These are phyloP conservation scores for Lipomyces yarrowii DNA, from an alignment of 1,139 yeast species.

Conservation along the genomic window DNA sequence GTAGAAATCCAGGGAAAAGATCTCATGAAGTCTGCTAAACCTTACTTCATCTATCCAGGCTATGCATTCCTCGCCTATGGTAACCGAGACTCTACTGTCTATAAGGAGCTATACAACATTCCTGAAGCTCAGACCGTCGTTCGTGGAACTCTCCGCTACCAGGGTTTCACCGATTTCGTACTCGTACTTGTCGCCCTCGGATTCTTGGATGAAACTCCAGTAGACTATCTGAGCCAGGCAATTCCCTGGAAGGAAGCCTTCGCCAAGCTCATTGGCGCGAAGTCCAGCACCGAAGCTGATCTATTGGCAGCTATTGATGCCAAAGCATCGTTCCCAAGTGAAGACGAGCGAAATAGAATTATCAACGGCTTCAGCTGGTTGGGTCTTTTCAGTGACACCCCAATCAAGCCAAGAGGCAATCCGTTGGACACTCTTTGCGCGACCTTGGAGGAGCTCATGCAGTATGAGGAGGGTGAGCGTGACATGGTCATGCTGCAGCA, in stretches of 20 bases:
- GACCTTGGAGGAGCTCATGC: constrained; percentile 92
- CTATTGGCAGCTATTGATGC: constrained; percentile 72
- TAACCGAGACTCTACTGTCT: constrained; percentile 95
- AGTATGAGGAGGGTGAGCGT: constrained; percentile 92
- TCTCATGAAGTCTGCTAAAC: constrained; percentile 92
- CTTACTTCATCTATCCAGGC: constrained; percentile 95
- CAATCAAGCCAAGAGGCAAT: constrained; percentile 85
- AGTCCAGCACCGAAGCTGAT: constrained; percentile 70
- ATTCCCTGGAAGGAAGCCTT: constrained; percentile 81
- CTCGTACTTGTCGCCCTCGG: constrained; percentile 94
- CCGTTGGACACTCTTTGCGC: constrained; percentile 97
- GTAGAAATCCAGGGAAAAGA: constrained; percentile 84
- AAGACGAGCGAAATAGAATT: constrained; percentile 82
- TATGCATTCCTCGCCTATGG: constrained; percentile 94
- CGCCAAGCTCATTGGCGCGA: constrained; percentile 71
- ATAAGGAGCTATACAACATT: constrained; percentile 85
- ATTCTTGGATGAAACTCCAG: constrained; percentile 76
- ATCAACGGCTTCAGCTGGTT: constrained; percentile 90
- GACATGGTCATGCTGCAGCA: constrained; percentile 95
- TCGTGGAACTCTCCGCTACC: constrained; percentile 96
- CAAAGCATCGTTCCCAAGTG: constrained; percentile 79
- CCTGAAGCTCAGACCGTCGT: constrained; percentile 97
- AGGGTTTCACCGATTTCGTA: constrained; percentile 97
- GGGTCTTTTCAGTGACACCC: constrained; percentile 79
- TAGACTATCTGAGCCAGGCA: constrained; percentile 56